phyloP scores from a whole-genome alignment of 2,329 filamentous ascomycete species.

The Sclerotinia nivalis region DNA sequence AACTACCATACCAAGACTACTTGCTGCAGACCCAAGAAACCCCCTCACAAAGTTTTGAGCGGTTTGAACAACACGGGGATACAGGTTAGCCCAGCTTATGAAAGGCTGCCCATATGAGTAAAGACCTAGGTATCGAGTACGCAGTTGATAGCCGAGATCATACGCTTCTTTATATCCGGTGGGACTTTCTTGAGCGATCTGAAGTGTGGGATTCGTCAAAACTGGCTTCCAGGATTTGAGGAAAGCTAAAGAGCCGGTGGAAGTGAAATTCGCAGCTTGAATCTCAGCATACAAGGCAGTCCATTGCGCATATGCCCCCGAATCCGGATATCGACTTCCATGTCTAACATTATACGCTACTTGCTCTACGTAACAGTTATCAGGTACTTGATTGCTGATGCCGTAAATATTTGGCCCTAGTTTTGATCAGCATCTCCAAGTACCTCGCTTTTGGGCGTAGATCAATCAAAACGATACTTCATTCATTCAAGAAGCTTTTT shows the following conservation, averaged over 20 bases:
- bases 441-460: no score
- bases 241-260: constrained; percentile 56
- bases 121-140: constrained; percentile 51
- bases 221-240: constrained; percentile 59
- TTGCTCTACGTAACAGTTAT: constrained; percentile 59
- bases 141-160: constrained; percentile 55
- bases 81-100: constrained; percentile 65
- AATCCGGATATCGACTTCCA: constrained; percentile 63
- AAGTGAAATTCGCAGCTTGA: constrained; percentile 54
- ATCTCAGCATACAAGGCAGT: constrained; percentile 46
- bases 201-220: constrained; percentile 53
- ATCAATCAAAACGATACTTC: background rate
- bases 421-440: background rate
- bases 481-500: background rate
- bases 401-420: constrained; percentile 49
- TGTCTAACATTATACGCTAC: constrained; percentile 61
- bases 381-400: constrained; percentile 55
- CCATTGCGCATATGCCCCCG: constrained; percentile 61
- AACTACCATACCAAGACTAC: constrained; percentile 55
- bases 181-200: constrained; percentile 60
- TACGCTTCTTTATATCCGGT: constrained; percentile 64
- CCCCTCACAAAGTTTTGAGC: constrained; percentile 62
- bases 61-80: constrained; percentile 63
- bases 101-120: constrained; percentile 50
- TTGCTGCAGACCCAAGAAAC: constrained; percentile 58